Evolutionary conservation across 768 basidiomycete species (phyloP).

Genomic region (Paxillus rubicundulus): DNA sequence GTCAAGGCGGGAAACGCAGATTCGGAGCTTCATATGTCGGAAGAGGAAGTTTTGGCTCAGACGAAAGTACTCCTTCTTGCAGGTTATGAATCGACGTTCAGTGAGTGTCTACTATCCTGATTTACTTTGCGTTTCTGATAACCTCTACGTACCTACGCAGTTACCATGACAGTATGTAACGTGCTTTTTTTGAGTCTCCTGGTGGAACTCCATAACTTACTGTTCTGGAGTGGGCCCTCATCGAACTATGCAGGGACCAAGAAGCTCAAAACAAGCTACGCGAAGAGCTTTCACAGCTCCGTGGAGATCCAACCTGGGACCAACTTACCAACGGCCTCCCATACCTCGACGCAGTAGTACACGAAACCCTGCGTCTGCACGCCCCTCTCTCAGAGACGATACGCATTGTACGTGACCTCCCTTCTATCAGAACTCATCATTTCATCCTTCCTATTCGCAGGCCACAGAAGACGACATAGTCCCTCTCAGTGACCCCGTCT

Average conservation of each 20-base stretch:
- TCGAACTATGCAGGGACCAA: slow-evolving; percentile 26
- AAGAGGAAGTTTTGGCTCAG: slow-evolving; percentile 22
- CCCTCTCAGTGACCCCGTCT: slow-evolving; percentile 23
- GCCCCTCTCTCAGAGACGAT: slow-evolving; percentile 29
- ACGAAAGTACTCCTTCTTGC: slow-evolving; percentile 11
- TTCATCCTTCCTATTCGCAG: slow-evolving; percentile 19
- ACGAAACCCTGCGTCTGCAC: slow-evolving; percentile 40
- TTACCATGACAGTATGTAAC: slow-evolving; percentile 7
- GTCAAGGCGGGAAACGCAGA: slow-evolving; percentile 35
- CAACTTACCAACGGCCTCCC: slow-evolving; percentile 36
- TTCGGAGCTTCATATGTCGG: slow-evolving; percentile 20
- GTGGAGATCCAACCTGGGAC: slow-evolving; percentile 38
- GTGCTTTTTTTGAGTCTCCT: background rate
- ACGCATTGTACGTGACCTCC: slow-evolving; percentile 28
- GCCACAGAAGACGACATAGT: slow-evolving; percentile 39
- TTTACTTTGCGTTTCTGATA: background rate
- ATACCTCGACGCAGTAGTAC: slow-evolving; percentile 42
- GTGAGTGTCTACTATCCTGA: slow-evolving; percentile 12
- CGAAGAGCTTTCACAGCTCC: slow-evolving; percentile 26
- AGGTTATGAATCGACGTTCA: slow-evolving; percentile 23
- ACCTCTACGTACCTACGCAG: background rate
- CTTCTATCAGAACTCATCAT: background rate
- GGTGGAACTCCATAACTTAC: background rate
- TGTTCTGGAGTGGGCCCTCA: slow-evolving; percentile 31
- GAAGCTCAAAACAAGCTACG: slow-evolving; percentile 29